These are phyloP conservation scores for Pseudopyricularia javanii DNA, from an alignment of 2,329 filamentous ascomycete genomes.

Conservation along the genomic window DNA sequence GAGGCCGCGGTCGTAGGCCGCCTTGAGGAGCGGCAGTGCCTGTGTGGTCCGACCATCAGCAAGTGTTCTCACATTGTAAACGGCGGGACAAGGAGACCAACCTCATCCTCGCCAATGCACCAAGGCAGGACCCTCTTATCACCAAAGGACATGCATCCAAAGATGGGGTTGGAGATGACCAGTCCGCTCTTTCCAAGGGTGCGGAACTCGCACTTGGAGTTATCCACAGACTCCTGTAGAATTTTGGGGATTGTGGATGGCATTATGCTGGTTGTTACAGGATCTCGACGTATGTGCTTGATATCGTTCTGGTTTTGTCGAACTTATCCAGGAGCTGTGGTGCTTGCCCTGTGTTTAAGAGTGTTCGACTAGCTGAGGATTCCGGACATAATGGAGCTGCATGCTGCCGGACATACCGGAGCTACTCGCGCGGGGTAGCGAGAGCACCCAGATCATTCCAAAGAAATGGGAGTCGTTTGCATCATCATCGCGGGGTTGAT, in stretches of 20 bases:
- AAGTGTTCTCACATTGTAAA: not conserved
- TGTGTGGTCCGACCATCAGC: slow-evolving; percentile 4
- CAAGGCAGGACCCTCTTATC: slow-evolving; percentile 36
- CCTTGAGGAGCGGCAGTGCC: slow-evolving; percentile 44
- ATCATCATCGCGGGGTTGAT: not conserved
- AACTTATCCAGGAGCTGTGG: too few species aligned
- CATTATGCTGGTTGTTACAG: slow-evolving; percentile 7
- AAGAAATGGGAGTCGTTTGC: not conserved
- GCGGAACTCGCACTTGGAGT: slow-evolving; percentile 33
- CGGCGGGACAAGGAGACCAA: slow-evolving; percentile 8
- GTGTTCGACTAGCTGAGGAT: too few species aligned
- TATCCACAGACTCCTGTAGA: slow-evolving; percentile 22
- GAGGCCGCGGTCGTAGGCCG: slow-evolving; percentile 46
- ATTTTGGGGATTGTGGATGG: slow-evolving; percentile 6
- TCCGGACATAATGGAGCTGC: too few species aligned
- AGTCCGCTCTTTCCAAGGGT: slow-evolving; percentile 49
- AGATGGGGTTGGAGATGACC: slow-evolving; percentile 48
- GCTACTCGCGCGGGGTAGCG: not conserved
- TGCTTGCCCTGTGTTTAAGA: too few species aligned
- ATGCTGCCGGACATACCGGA: too few species aligned
- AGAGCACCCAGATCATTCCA: not conserved
- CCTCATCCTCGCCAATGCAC: slow-evolving; percentile 45
- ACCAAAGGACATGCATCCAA: slow-evolving; percentile 54
- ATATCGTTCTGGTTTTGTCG: too few species aligned
- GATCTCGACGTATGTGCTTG: too few species aligned